phyloP scores from a whole-genome alignment of 345 rosid genomes.

The Bruguiera parviflora region DNA sequence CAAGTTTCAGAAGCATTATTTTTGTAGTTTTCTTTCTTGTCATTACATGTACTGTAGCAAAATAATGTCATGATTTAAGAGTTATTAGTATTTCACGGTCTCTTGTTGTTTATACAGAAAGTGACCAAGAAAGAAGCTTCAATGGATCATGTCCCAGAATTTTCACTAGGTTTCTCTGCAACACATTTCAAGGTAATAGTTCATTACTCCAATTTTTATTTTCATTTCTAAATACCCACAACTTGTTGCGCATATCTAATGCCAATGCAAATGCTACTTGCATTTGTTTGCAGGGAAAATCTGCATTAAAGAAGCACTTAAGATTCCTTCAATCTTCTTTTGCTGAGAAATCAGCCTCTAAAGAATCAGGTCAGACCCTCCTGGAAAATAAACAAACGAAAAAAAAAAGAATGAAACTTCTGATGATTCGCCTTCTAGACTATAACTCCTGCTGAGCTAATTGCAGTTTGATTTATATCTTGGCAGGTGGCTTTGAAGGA shows the following conservation, averaged over 20 bases:
- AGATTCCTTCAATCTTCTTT: slow-evolving; percentile 42
- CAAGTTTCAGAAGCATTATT: slow-evolving; percentile 23
- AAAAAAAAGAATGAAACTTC: background rate
- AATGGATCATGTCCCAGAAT: slow-evolving; percentile 30
- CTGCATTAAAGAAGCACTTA: slow-evolving; percentile 33
- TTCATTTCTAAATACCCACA: background rate
- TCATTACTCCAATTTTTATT: background rate
- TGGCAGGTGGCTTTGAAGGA: slow-evolving; percentile 43
- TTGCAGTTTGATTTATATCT: slow-evolving; percentile 4
- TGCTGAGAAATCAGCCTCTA: slow-evolving; percentile 35
- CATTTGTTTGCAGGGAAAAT: slow-evolving; percentile 40
- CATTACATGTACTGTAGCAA: background rate
- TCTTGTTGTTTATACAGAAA: slow-evolving; percentile 30
- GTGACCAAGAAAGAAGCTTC: slow-evolving; percentile 26
- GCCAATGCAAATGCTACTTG: slow-evolving; percentile 10
- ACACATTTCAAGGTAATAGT: slow-evolving; percentile 43
- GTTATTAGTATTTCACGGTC: background rate
- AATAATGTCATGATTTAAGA: background rate
- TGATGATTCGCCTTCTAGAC: background rate
- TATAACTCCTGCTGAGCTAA: background rate
- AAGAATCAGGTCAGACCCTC: slow-evolving; percentile 30
- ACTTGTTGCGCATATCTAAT: background rate
- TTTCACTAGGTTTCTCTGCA: slow-evolving; percentile 48
- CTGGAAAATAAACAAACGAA: background rate
- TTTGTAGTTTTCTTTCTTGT: background rate